Percentiles rank a stretch among this genome's conserved stretches.
These are phyloP conservation scores for Paecilomyces sp. DNA, from an alignment of 2,329 filamentous ascomycete genomes.

Conservation along the genomic window DNA sequence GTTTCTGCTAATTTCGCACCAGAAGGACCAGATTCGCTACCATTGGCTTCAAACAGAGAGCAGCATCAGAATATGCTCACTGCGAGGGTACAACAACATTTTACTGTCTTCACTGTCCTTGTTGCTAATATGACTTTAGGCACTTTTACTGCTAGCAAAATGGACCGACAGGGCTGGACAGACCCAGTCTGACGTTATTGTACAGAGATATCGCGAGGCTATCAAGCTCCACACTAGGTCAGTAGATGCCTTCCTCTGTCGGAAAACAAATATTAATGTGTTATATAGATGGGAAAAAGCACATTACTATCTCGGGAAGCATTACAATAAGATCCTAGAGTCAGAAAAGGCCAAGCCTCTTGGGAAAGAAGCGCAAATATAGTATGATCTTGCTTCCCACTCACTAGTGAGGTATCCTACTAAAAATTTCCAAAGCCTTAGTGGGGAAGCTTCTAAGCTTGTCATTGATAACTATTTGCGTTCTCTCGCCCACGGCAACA, in stretches of 20 bases:
- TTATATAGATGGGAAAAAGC: conserved; percentile 80
- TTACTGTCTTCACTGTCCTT: not conserved
- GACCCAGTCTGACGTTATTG: conserved; percentile 72
- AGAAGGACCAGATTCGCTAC: conserved; percentile 25
- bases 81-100: conserved; percentile 28
- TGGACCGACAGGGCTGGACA: conserved; percentile 96
- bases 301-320: conserved; percentile 91
- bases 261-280: conserved; percentile 4
- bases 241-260: not conserved
- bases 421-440: conserved; percentile 44
- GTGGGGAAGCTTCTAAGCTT: conserved; percentile 76
- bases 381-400: conserved; percentile 26
- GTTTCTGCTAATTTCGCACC: conserved; percentile 39
- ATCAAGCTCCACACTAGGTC: conserved; percentile 35
- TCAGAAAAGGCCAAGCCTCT: conserved; percentile 72
- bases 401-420: conserved; percentile 1
- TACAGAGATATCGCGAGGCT: conserved; percentile 75
- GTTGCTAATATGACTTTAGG: conserved; percentile 37
- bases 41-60: conserved; percentile 32
- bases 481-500: conserved; percentile 80
- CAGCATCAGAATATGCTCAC: conserved; percentile 46
- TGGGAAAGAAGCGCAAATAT: conserved; percentile 69
- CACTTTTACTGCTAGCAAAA: conserved; percentile 83
- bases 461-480: conserved; percentile 92
- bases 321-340: conserved; percentile 94